Base-by-base conservation (phyloP, 2,329 filamentous ascomycete genomes). In the Botrytis medusae region DNA sequence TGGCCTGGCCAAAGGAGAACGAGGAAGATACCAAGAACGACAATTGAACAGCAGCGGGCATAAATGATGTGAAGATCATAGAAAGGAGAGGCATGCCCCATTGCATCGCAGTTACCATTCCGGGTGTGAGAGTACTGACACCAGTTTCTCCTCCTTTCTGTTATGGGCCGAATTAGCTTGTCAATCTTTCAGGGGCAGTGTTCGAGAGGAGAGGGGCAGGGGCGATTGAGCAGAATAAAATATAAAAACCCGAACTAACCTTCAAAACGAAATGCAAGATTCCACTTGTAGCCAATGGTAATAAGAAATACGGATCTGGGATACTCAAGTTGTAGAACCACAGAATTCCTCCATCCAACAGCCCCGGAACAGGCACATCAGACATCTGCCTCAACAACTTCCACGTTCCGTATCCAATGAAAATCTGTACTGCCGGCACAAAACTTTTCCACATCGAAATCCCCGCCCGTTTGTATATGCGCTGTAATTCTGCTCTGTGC, bases 271-370 rank as follows among this genome's bases (percentile, higher is more conserved):
- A 69, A 89, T 86, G 42, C 84, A 77, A 77, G 87, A 88, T 82
- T 92, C 87, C 71, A 89, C 90, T 87, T 4, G 90, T 89, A 1
- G 86, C 73, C 4, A 89, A 75, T 2, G 96, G 96, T 46, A 98
- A 84, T 59, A 96, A 81, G 77, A 89, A 95, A 78, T 87, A 91
- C 0, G 96, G 95, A 82, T 99, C 96, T 2, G 88, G 82, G 34
- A 90, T 80, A 0, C 93, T 91, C 75, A 99, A 83, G 81, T 98
- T 92, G 2, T 85, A 83, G 77, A 98, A 88, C 96, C 96, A 99
- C 59, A 90, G 83, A 51, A 90, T 83, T 4, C 93, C 91, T 46
- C 92, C 93, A 1, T 83, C 84, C 78, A 93, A 88, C 76, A 98
- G 82, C 1, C 89, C 91, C 0, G 95, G 95, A 8, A 98, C 93